A percentile compares a stretch with the other conserved stretches of the same genome.
phyloP scores from a whole-genome alignment of 2,329 filamentous ascomycete species.

The Penicillium sumatraense region DNA sequence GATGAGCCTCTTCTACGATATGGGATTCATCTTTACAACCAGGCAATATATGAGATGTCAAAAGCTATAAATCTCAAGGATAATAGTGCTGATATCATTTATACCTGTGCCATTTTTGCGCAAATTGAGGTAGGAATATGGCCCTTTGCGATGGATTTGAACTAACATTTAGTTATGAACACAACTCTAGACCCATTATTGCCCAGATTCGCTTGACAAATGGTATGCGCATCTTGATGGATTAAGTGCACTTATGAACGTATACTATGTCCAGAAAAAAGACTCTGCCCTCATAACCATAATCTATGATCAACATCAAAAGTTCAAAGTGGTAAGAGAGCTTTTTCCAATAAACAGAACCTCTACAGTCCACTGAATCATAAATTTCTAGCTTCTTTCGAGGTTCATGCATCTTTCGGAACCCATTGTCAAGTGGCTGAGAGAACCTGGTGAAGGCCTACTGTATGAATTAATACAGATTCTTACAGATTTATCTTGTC shows the following conservation, averaged over 20 bases:
- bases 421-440: neutral
- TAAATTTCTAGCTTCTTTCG: slow-evolving; percentile 1
- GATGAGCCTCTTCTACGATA: slow-evolving; percentile 1
- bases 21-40: slow-evolving; percentile 3
- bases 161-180: neutral
- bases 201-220: neutral
- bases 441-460: slow-evolving; percentile 1
- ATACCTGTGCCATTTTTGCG: slow-evolving; percentile 1
- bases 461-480: slow-evolving; percentile 1
- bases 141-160: neutral
- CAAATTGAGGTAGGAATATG: neutral
- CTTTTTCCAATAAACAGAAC: too few species aligned
- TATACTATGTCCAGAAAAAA: too few species aligned
- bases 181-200: neutral
- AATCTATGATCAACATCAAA: too few species aligned
- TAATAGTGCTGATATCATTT: slow-evolving; percentile 8
- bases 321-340: too few species aligned
- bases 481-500: slow-evolving; percentile 2
- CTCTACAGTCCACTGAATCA: too few species aligned
- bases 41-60: slow-evolving; percentile 1
- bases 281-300: too few species aligned
- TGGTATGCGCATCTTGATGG: slow-evolving; percentile 1
- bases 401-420: slow-evolving; percentile 1
- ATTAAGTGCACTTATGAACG: neutral
- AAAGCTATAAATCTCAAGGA: neutral